These are phyloP conservation scores for Irpex sp. DNA, from an alignment of 1,284 basidiomycete genomes.

Conservation along the genomic window DNA sequence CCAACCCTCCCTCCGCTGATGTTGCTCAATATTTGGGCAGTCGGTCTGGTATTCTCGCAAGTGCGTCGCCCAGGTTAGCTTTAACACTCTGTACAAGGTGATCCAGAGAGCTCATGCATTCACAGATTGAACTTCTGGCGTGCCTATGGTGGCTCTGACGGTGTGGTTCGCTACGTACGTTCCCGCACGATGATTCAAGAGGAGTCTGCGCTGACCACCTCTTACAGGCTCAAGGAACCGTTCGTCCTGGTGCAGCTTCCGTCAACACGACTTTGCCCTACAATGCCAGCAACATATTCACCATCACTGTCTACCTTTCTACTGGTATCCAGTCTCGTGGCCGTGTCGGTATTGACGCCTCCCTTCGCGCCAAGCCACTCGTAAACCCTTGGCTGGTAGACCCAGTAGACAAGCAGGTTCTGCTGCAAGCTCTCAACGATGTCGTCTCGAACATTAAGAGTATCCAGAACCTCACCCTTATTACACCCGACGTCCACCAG, in stretches of 20 bases:
- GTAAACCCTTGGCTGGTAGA: slow-evolving; percentile 58
- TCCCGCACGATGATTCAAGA: not conserved
- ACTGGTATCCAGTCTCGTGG: slow-evolving; percentile 61
- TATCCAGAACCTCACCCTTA: slow-evolving; percentile 47
- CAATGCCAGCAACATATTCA: slow-evolving; percentile 55
- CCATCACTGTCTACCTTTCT: slow-evolving; percentile 53
- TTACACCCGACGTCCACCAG: slow-evolving; percentile 56
- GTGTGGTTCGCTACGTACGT: slow-evolving; percentile 45
- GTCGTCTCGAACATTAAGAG: slow-evolving; percentile 36
- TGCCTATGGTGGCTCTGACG: slow-evolving; percentile 44
- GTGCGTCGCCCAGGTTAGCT: slow-evolving; percentile 51
- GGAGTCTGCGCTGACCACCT: not conserved
- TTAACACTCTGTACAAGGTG: not conserved
- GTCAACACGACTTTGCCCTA: slow-evolving; percentile 47
- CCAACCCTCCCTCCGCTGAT: slow-evolving; percentile 49
- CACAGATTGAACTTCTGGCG: slow-evolving; percentile 61
- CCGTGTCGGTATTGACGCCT: slow-evolving; percentile 55
- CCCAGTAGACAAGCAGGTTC: slow-evolving; percentile 47
- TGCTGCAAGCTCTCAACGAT: slow-evolving; percentile 48
- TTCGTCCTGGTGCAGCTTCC: slow-evolving; percentile 58
- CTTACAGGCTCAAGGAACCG: slow-evolving; percentile 55
- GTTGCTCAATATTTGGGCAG: slow-evolving; percentile 47
- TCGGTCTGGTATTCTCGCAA: slow-evolving; percentile 54
- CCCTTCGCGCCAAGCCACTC: slow-evolving; percentile 43
- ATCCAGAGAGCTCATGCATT: not conserved